phyloP scores from a whole-genome alignment of 2,329 filamentous ascomycete genomes.

The Berkeleyomyces rouxiae region DNA sequence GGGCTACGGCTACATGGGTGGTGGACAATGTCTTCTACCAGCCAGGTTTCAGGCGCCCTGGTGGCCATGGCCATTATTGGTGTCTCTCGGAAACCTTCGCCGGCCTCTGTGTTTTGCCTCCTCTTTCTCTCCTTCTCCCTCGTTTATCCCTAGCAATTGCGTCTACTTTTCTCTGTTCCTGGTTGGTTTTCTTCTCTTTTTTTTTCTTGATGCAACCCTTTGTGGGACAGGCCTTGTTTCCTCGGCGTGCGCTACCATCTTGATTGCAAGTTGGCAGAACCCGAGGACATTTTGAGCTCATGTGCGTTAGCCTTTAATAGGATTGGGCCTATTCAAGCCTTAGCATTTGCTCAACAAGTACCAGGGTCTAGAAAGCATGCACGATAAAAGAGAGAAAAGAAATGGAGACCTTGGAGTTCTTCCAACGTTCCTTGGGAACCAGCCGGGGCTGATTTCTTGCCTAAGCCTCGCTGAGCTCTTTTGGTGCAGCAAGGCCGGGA shows the following conservation, averaged over 20 bases:
- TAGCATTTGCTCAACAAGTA: neutral
- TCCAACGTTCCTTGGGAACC: neutral
- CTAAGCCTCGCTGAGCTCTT: neutral
- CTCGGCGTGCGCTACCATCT: neutral
- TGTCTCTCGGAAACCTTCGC: neutral
- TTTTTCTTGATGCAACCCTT: neutral
- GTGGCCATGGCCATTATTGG: neutral
- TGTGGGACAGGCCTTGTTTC: neutral
- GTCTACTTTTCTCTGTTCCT: neutral
- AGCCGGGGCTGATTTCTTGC: neutral
- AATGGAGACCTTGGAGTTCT: neutral
- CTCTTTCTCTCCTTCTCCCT: slow-evolving; percentile 16
- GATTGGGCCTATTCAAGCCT: neutral
- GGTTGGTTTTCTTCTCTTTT: neutral
- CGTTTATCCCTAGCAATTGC: neutral
- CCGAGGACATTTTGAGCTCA: neutral
- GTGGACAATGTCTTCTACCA: neutral
- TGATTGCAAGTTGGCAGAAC: neutral
- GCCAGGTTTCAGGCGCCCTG: neutral
- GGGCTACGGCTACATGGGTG: neutral
- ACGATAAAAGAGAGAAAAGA: neutral
- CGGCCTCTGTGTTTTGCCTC: slow-evolving; percentile 14
- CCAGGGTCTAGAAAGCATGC: neutral
- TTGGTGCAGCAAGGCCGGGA: neutral
- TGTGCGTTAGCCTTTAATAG: neutral